A percentile compares a stretch with the other conserved stretches of the same genome.
Evolutionary conservation across 2,329 filamentous ascomycete genomes (phyloP).

Genomic region (Graphilbum fragrans): DNA sequence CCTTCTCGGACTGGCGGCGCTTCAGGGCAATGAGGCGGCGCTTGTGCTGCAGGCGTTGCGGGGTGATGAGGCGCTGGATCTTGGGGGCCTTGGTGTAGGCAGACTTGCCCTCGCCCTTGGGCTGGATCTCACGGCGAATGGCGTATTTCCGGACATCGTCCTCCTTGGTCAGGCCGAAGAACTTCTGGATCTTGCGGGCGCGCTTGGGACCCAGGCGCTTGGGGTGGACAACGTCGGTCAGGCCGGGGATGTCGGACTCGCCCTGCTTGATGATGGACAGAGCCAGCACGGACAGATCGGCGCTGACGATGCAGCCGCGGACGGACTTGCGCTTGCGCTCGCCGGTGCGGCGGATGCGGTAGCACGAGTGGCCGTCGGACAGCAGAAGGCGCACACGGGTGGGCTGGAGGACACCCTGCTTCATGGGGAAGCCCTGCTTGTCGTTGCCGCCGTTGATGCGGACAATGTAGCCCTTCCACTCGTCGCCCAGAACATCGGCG

Average conservation of each 20-base stretch:
- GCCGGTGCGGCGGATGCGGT: conserved; percentile 92
- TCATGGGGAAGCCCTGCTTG: conserved; percentile 99
- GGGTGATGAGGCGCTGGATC: conserved; percentile 99
- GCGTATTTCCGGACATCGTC: conserved; percentile 99
- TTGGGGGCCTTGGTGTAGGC: conserved; percentile 99
- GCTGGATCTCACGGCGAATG: conserved; percentile 95
- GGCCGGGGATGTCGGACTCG: conserved; percentile 82
- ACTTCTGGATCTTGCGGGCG: conserved; percentile 98
- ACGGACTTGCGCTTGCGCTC: conserved; percentile 99
- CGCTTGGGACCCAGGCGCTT: conserved; percentile 99
- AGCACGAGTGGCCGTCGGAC: conserved; percentile 95
- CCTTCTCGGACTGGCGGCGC: conserved; percentile 91
- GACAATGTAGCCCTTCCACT: conserved; percentile 99
- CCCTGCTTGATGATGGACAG: conserved; percentile 97
- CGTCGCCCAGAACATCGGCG: conserved; percentile 90
- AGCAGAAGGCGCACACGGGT: conserved; percentile 97
- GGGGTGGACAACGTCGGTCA: conserved; percentile 96
- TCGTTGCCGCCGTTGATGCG: conserved; percentile 99
- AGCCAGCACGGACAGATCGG: conserved; percentile 89
- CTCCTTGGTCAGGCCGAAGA: conserved; percentile 99
- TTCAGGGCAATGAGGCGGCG: conserved; percentile 96
- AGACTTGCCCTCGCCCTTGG: conserved; percentile 95
- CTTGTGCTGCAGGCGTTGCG: conserved; percentile 99
- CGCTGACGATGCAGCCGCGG: conserved; percentile 95
- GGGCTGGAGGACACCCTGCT: conserved; percentile 99